These are phyloP conservation scores for Vararia minispora DNA, from an alignment of 768 basidiomycete genomes.

Conservation along the genomic window DNA sequence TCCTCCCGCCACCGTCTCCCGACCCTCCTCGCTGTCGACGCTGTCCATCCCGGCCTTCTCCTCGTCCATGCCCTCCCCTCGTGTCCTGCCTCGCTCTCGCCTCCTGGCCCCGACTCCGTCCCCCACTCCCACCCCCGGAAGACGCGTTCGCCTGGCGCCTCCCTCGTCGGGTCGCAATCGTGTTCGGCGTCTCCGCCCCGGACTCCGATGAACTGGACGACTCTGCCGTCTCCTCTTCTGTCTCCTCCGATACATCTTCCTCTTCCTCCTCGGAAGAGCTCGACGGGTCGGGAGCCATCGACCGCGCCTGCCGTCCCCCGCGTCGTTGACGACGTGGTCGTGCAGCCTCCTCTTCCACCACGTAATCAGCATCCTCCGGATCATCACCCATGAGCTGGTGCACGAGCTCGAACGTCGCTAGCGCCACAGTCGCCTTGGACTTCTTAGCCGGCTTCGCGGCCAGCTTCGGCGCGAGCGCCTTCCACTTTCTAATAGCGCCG, in stretches of 20 bases:
- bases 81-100: slow-evolving; percentile 5
- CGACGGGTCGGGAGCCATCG: neutral
- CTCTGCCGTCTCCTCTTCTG: neutral
- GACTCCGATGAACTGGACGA: neutral
- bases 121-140: too few species aligned
- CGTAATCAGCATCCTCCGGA: neutral
- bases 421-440: neutral
- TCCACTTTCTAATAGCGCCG: slow-evolving; percentile 10
- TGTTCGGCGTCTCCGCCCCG: neutral
- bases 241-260: slow-evolving; percentile 1
- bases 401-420: neutral
- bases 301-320: slow-evolving; percentile 4
- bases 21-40: slow-evolving; percentile 3
- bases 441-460: too few species aligned
- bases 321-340: too few species aligned
- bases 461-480: slow-evolving; percentile 3
- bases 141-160: too few species aligned
- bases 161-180: too few species aligned
- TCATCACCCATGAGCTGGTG: too few species aligned
- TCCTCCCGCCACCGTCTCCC: too few species aligned
- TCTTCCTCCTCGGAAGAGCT: neutral
- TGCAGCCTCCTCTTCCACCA: slow-evolving; percentile 3
- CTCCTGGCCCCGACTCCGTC: too few species aligned
- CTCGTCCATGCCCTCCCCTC: slow-evolving; percentile 2
- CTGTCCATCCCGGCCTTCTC: slow-evolving; percentile 7